These are phyloP conservation scores for Phytophthora boehmeriae DNA, from an alignment of 352 stramenopile species.

Conservation along the genomic window DNA sequence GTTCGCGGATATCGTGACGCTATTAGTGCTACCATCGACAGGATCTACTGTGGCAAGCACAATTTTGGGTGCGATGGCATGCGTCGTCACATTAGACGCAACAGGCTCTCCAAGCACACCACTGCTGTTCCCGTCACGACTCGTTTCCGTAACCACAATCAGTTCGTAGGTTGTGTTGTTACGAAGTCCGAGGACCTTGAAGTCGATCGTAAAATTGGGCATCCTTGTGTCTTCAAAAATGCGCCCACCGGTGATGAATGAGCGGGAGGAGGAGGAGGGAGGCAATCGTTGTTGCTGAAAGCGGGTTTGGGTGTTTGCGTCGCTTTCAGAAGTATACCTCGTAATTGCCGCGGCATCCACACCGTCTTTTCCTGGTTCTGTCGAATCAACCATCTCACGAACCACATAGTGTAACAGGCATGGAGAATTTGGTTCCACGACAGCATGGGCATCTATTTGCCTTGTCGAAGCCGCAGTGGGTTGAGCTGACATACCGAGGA, in stretches of 20 bases:
- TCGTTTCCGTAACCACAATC: constrained; percentile 55
- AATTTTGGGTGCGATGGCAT: constrained; percentile 65
- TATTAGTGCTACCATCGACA: constrained; percentile 47
- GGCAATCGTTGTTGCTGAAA: constrained; percentile 26
- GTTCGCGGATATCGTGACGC: constrained; percentile 63
- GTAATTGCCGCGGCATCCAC: constrained; percentile 23
- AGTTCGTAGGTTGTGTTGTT: constrained; percentile 68
- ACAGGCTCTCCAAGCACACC: constrained; percentile 52
- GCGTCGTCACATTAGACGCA: constrained; percentile 45
- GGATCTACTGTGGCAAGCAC: constrained; percentile 59
- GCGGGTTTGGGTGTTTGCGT: constrained; percentile 6
- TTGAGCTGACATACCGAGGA: constrained; percentile 21
- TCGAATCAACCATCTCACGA: constrained; percentile 10
- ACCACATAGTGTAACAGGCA: constrained; percentile 61
- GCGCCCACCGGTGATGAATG: constrained; percentile 19
- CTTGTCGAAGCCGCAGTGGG: constrained; percentile 45
- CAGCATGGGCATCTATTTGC: constrained; percentile 27
- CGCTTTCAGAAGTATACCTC: constrained; percentile 16
- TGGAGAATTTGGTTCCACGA: constrained; percentile 24
- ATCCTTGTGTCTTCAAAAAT: constrained; percentile 5
- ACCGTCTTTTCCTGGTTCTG: constrained; percentile 6
- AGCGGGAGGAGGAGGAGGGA: constrained; percentile 21
- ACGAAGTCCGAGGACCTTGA: constrained; percentile 33
- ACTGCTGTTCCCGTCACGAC: constrained; percentile 38
- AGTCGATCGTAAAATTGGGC: constrained; percentile 14